Percentiles rank a stretch among this genome's conserved stretches.
phyloP scores from a whole-genome alignment of 768 basidiomycete genomes.

The Mycena latifolia region DNA sequence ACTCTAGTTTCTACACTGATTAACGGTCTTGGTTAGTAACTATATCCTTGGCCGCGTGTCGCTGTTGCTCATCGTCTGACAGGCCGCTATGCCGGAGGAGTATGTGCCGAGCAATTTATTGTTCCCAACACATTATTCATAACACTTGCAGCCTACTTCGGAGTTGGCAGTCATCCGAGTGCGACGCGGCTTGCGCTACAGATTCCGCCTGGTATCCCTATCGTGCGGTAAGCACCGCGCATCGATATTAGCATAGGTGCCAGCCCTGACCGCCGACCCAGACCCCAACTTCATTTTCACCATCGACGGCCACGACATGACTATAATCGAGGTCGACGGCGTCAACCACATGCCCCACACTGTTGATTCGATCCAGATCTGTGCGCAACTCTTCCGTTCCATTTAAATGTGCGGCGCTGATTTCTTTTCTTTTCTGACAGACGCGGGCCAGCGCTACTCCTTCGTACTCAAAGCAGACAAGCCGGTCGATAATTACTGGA shows the following conservation, averaged over 20 bases:
- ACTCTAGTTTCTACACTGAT: too few species aligned
- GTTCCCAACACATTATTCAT: neutral
- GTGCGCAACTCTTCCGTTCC: too few species aligned
- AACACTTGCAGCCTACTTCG: conserved; percentile 44
- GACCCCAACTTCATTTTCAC: conserved; percentile 33
- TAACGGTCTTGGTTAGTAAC: too few species aligned
- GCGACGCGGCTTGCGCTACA: conserved; percentile 54
- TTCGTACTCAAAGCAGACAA: conserved; percentile 54
- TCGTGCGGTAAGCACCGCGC: too few species aligned
- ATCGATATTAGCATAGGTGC: too few species aligned
- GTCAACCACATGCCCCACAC: conserved; percentile 45
- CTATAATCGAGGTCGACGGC: conserved; percentile 57
- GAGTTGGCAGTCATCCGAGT: conserved; percentile 62
- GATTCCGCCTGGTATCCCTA: conserved; percentile 33
- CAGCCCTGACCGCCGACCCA: too few species aligned
- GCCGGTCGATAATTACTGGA: conserved; percentile 55
- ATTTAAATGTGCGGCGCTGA: too few species aligned
- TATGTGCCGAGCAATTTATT: neutral
- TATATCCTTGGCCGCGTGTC: too few species aligned
- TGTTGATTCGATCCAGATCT: conserved; percentile 57
- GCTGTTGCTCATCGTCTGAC: too few species aligned
- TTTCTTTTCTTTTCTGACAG: too few species aligned
- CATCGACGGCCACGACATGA: conserved; percentile 37
- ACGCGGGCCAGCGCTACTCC: conserved; percentile 51
- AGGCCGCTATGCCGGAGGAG: conserved; percentile 21